Conservation (phyloP, 2,329 filamentous ascomycete species). For the Verticillium nubilum region DNA sequence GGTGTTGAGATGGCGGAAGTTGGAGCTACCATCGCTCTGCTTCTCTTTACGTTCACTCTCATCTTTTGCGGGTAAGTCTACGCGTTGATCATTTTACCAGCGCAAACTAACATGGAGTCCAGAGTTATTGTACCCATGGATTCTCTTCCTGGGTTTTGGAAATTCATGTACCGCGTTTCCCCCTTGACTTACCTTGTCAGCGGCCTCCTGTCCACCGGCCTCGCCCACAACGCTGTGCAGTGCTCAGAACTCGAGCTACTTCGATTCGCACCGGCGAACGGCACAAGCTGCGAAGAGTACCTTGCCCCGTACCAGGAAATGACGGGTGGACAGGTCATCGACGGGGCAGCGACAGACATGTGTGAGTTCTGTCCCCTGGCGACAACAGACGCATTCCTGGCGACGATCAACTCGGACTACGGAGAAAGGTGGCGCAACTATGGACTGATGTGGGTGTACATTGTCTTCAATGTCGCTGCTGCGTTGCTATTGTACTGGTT, state of each 20-base stretch:
- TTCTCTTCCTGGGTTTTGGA: constrained; percentile 62
- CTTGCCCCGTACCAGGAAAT: constrained; percentile 33
- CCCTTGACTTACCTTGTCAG: constrained; percentile 65
- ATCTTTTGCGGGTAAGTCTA: constrained; percentile 45
- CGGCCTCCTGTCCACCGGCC: constrained; percentile 43
- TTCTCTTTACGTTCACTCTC: constrained; percentile 55
- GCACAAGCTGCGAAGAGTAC: constrained; percentile 46
- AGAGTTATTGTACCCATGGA: constrained; percentile 54
- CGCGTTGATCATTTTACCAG: too few species aligned
- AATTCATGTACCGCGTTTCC: constrained; percentile 63
- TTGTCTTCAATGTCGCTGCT: constrained; percentile 43
- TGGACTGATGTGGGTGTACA: constrained; percentile 47
- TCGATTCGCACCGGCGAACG: constrained; percentile 39
- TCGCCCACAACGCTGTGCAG: constrained; percentile 14
- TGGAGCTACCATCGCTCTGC: constrained; percentile 55
- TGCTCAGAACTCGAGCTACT: constrained; percentile 38
- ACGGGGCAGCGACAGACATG: constrained; percentile 30
- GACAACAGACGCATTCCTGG: constrained; percentile 31
- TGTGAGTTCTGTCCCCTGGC: constrained; percentile 38
- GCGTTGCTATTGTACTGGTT: constrained; percentile 44
- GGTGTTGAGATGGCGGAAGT: constrained; percentile 58
- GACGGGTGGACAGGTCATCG: constrained; percentile 41
- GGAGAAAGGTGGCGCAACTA: constrained; percentile 48
- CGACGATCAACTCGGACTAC: constrained; percentile 36
- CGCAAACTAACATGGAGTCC: constrained; percentile 3